phyloP scores from a whole-genome alignment of 2,329 filamentous ascomycete species.

The Claviceps citrina region DNA sequence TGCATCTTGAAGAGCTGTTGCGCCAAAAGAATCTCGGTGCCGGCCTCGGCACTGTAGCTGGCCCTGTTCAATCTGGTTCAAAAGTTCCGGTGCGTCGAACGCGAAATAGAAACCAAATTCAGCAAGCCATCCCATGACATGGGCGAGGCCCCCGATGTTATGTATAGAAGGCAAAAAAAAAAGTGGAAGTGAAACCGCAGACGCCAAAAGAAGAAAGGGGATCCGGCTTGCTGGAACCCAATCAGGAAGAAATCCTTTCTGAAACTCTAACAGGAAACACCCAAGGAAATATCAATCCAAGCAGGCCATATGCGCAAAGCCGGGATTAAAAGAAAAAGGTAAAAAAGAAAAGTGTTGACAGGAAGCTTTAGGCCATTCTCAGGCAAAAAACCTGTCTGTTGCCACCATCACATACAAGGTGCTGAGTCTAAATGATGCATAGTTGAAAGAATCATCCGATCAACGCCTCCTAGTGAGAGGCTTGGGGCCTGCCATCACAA shows the following conservation, averaged over 20 bases:
- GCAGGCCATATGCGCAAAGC: not conserved
- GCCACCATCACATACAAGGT: not conserved
- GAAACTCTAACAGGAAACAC: slow-evolving; percentile 13
- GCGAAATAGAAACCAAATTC: not conserved
- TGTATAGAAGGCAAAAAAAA: not conserved
- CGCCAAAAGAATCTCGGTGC: not conserved
- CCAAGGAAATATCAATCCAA: slow-evolving; percentile 11
- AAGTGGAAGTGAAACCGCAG: not conserved
- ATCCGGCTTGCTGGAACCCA: slow-evolving; percentile 11
- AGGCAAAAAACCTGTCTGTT: not conserved
- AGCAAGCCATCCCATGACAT: not conserved
- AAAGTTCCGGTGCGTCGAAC: not conserved
- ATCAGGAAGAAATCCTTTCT: slow-evolving; percentile 15
- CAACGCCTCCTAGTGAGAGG: not conserved
- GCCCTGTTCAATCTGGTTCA: not conserved
- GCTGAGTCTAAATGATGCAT: not conserved
- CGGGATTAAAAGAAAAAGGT: not conserved
- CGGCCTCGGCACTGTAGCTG: not conserved
- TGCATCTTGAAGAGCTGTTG: not conserved
- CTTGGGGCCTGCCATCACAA: slow-evolving; percentile 4
- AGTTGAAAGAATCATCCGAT: not conserved
- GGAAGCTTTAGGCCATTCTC: no score
- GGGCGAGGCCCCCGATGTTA: not conserved
- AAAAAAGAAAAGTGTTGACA: not conserved
- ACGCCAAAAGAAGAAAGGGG: slow-evolving; percentile 11